Evolutionary conservation across 495 filamentous ascomycete genomes (phyloP).

Genomic region (Hyphodiscus hymeniophilus): DNA sequence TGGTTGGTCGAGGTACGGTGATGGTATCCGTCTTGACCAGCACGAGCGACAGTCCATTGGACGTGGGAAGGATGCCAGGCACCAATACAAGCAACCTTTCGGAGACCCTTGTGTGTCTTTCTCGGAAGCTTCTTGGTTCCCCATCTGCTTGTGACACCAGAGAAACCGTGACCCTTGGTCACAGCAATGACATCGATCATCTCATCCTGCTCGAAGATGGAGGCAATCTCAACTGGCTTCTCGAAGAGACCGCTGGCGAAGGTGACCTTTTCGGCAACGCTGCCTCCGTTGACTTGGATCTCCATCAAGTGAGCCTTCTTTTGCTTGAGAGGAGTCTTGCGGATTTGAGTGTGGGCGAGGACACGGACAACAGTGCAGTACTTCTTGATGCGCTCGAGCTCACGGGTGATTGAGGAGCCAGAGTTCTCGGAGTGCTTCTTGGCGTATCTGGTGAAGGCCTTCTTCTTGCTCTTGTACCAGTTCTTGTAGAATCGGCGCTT

Average conservation of each 20-base stretch:
- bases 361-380: slow-evolving; percentile 99
- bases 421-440: slow-evolving; percentile 96
- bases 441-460: slow-evolving; percentile 99
- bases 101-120: slow-evolving; percentile 99
- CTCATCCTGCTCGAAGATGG: slow-evolving; percentile 99
- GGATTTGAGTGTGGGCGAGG: slow-evolving; percentile 98
- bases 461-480: slow-evolving; percentile 99
- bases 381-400: slow-evolving; percentile 99
- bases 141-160: slow-evolving; percentile 96
- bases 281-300: slow-evolving; percentile 99
- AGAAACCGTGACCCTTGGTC: slow-evolving; percentile 98
- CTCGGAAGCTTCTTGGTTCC: slow-evolving; percentile 99
- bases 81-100: slow-evolving; percentile 99
- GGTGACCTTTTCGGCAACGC: slow-evolving; percentile 89
- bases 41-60: slow-evolving; percentile 99
- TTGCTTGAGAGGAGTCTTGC: slow-evolving; percentile 98
- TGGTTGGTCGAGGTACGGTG: slow-evolving; percentile 99
- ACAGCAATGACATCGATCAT: slow-evolving; percentile 99
- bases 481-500: slow-evolving; percentile 99
- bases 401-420: slow-evolving; percentile 83
- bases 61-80: slow-evolving; percentile 99
- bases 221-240: slow-evolving; percentile 88
- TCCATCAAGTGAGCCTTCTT: slow-evolving; percentile 99
- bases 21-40: slow-evolving; percentile 99
- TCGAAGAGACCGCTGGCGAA: slow-evolving; percentile 94